Conservation (phyloP, 2,329 filamentous ascomycete genomes). For the Alternaria metachromatica region DNA sequence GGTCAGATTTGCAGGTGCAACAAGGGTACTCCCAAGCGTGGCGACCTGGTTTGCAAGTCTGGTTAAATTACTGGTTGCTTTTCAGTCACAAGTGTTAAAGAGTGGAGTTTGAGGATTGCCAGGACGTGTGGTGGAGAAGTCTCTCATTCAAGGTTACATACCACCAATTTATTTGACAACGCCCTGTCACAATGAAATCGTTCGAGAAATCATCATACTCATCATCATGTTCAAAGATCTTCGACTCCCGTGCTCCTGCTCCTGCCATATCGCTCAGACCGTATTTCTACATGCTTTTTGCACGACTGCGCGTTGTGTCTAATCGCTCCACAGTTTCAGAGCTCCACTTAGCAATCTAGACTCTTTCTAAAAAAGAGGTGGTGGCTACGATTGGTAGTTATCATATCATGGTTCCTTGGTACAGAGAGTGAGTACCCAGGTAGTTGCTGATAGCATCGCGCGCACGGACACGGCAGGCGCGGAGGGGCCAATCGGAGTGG, state of each 20-base stretch:
- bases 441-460: neutral
- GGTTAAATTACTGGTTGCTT: neutral
- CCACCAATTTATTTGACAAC: neutral
- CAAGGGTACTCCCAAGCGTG: neutral
- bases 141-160: neutral
- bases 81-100: neutral
- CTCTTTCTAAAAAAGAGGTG: neutral
- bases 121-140: neutral
- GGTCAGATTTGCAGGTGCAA: neutral
- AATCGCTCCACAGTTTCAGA: neutral
- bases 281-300: neutral
- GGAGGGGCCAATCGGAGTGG: slow-evolving; percentile 13
- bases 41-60: neutral
- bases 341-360: neutral
- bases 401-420: neutral
- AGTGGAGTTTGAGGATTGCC: neutral
- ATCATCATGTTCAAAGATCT: neutral
- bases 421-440: neutral
- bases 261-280: neutral
- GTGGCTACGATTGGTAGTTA: neutral
- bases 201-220: neutral
- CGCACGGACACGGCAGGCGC: neutral
- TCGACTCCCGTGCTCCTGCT: neutral
- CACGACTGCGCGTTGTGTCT: neutral
- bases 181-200: neutral